Base-by-base conservation (phyloP, 768 basidiomycete genomes). In the Pleurotus pulmonarius region DNA sequence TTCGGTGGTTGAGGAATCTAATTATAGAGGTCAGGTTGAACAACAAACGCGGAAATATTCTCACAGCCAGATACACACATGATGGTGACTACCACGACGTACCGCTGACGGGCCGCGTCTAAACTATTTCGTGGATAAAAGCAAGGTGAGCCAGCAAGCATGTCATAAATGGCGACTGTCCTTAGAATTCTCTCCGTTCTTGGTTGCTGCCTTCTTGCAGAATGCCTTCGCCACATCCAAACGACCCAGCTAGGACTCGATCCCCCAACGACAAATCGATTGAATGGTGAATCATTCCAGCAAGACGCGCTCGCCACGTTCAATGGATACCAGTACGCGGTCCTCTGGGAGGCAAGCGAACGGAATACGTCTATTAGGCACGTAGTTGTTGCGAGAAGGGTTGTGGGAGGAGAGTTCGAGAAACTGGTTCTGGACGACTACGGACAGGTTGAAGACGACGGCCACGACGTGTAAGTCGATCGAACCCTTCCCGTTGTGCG, bases 231-330 rank as follows among this genome's bases (percentile, higher is more conserved):
- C 2, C 26, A 47, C 46, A 9, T 47, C 46, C 20, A 15, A 15
- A 47, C 46, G 26, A 66, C 66, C 6, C 62, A 64, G 1, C 62
- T 72, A 6, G 69, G 70, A 7, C 58, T 58, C 6, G 70, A 73
- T 59, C 70, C 73, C 4, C 65, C 64, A 53, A 72, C 71, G 1
- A 66, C 67, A 3, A 71, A 75, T 53, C 55, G 69, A 20, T 62
- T 73, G 25, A 72, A 72, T 39, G 72, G 70, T 2, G 72, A 73
- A 58, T 70, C 71, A 11, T 73, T 70, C 51, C 71, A 73, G 56
- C 70, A 73, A 55, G 70, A 75, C 51, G 62, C 67, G 1, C 48
- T 71, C 2, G 64, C 64, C 4, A 70, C 71, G 0, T 71, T 70
- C 61, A 66, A 69, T n/a, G 69, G 70, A 1, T 70, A 65, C 46